Conservation (phyloP, 495 filamentous ascomycete species). For the Hyaloscypha finlandica region DNA sequence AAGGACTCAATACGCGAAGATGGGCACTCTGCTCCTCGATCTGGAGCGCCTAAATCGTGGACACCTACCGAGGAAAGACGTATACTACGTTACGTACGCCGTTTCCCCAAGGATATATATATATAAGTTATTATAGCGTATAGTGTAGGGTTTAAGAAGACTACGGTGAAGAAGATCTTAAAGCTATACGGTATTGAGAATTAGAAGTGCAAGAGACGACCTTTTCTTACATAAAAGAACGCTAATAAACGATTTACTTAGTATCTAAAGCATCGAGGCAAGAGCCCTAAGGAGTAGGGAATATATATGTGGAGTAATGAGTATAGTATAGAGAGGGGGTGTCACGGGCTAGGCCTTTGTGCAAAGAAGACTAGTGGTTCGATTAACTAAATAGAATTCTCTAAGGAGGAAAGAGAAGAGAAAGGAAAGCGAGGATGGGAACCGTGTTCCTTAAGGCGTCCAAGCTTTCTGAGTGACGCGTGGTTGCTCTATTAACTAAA, state of each 20-base stretch:
- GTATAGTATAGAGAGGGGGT: conserved; percentile 9
- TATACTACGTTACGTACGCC: neutral
- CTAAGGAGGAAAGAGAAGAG: too few relatives aligned
- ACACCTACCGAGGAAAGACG: neutral
- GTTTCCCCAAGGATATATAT: neutral
- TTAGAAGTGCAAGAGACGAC: conserved; percentile 1
- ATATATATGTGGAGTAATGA: neutral
- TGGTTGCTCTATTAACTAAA: too few relatives aligned
- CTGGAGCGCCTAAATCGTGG: neutral
- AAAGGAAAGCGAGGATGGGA: too few relatives aligned
- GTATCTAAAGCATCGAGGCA: neutral
- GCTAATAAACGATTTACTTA: neutral
- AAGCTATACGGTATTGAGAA: conserved; percentile 7
- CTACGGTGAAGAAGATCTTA: conserved; percentile 5
- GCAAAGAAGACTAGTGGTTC: too few relatives aligned
- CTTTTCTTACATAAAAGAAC: neutral
- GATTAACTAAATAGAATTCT: too few relatives aligned
- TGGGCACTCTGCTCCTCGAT: neutral
- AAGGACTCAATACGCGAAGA: neutral
- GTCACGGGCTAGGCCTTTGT: too few relatives aligned
- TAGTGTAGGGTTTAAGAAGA: neutral
- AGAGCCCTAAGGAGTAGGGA: neutral
- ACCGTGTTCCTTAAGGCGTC: too few relatives aligned
- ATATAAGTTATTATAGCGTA: neutral
- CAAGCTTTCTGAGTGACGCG: too few relatives aligned